These are phyloP conservation scores for Tetrahymena thermophila DNA, from an alignment of 73 alveolate species.

Conservation along the genomic window DNA sequence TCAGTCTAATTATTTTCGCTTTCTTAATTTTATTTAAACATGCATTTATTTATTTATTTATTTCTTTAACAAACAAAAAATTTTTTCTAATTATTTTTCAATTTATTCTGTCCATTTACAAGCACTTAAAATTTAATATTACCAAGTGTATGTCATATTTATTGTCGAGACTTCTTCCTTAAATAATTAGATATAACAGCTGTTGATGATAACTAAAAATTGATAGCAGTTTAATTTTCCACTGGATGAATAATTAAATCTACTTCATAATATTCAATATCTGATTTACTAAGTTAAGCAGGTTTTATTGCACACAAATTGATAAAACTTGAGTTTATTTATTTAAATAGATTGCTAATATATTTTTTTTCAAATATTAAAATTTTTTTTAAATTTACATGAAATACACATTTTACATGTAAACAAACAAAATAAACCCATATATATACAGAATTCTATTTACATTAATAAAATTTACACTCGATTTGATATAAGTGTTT, in stretches of 20 bases:
- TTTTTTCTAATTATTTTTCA: background rate
- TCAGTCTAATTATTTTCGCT: background rate
- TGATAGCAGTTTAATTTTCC: background rate
- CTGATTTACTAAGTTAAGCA: background rate
- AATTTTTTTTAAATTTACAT: too few species aligned
- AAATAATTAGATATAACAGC: background rate
- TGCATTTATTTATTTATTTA: background rate
- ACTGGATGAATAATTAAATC: background rate
- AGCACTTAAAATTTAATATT: too few species aligned
- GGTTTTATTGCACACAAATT: background rate
- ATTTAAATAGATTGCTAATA: too few species aligned
- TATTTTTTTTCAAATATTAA: too few species aligned
- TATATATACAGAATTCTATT: background rate
- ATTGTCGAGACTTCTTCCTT: background rate
- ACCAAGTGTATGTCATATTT: background rate
- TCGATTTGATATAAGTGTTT: background rate
- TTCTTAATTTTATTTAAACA: too few species aligned
- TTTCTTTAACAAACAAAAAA: background rate
- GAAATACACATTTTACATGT: background rate
- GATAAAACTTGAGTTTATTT: background rate
- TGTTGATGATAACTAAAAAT: too few species aligned
- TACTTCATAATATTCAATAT: too few species aligned
- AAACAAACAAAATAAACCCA: background rate
- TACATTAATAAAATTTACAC: background rate
- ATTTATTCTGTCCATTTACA: background rate